Conservation (phyloP, 169 alveolate species). For the Toxoplasma gondii region DNA sequence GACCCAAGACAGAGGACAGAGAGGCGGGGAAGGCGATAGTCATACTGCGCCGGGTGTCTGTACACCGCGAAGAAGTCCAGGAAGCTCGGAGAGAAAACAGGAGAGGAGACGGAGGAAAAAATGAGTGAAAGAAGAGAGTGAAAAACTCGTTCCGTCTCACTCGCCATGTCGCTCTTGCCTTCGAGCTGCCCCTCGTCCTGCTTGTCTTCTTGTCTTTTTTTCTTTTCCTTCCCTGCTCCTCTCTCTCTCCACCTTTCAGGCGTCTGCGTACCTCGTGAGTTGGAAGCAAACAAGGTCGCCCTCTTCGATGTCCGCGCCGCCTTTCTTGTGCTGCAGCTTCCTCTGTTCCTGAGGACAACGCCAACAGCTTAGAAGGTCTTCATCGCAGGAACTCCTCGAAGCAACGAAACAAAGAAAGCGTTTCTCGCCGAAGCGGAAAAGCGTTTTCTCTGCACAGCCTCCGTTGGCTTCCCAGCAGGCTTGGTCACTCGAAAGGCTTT, state of each 20-base stretch:
- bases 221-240: not conserved
- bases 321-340: not conserved
- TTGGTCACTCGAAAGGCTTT: not conserved
- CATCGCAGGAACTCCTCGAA: not conserved
- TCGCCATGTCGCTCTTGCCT: not conserved
- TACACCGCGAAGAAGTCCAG: too few species aligned
- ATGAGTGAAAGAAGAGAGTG: too few species aligned
- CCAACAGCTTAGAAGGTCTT: not conserved
- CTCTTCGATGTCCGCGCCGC: not conserved
- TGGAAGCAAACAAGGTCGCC: conserved; percentile 23
- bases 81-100: too few species aligned
- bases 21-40: too few species aligned
- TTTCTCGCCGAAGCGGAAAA: too few species aligned
- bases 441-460: not conserved
- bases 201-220: not conserved
- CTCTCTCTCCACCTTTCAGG: not conserved
- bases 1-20: too few species aligned
- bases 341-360: not conserved
- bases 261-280: not conserved
- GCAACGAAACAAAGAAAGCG: not conserved
- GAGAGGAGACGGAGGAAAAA: too few species aligned
- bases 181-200: not conserved
- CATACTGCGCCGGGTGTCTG: too few species aligned
- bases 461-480: not conserved
- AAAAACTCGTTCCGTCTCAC: not conserved